Evolutionary conservation across 192 early-diverging fungal species (phyloP), one percentile per base, ranked within the genome.

Genomic region (Coemansia sp.): DNA sequence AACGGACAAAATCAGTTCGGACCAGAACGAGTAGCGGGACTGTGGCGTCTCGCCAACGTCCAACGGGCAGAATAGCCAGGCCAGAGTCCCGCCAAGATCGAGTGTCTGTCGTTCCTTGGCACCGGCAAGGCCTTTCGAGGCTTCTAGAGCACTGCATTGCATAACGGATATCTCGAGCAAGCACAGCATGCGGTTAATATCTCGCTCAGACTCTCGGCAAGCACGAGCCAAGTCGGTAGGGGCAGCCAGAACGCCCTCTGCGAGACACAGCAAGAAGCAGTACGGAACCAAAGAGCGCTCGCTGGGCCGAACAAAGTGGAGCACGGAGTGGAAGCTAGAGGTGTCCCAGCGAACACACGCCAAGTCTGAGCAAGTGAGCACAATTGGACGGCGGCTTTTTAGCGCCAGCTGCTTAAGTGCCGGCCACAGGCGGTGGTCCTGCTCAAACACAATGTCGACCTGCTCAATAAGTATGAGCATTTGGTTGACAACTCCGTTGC

Each of bases 401-500:
- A 85, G 78, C 14, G 89, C 81, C 29, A 95, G 65, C 38, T 83
- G 79, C 53, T 82, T 80, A 9, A 95, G 81, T 1, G 85, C 86
- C 1, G 83, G 63, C 90, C 91, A 92, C 34, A 93, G 87, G 3
- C 88, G 87, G 38, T 86, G 87, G 62, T 95, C 93, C 22, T 88
- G 84, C 33, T 93, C 88, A 82, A 86, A 92, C 6, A 93, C 60
- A 11, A 93, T 72, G 62, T 95, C 93, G 1, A 87, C 87, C 32
- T 95, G 88, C 62, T 95, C 93, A 22, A 95, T 74, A n/a, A 95
- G 68, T 19, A 95, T 83, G 33, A 95, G 67, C 56, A 87, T 81
- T 52, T 90, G 86, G 57, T 60, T 80, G 40, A 71, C 57, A 8
- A 57, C 14, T 1, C 53, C 33, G 15, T 21, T 57, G 18, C 50